Percentiles rank a stretch among this genome's conserved stretches.
phyloP scores from a whole-genome alignment of 2,329 filamentous ascomycete species.

The Penicillium concentricum region DNA sequence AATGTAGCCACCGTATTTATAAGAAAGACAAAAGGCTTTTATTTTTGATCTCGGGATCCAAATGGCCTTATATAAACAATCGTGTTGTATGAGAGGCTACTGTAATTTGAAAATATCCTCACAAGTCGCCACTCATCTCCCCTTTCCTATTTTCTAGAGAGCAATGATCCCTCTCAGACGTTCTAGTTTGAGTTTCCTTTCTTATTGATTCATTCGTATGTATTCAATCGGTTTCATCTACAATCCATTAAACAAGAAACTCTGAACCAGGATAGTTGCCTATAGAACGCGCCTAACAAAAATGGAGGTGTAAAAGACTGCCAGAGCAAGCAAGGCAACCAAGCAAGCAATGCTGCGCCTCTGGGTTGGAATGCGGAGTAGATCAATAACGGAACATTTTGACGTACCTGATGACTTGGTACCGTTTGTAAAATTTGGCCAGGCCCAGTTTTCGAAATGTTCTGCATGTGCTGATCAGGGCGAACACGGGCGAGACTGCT shows the following conservation, averaged over 20 bases:
- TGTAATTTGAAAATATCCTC: too few relatives aligned
- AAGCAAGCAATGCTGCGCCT: not conserved
- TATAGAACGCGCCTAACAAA: too few relatives aligned
- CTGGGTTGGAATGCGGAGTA: not conserved
- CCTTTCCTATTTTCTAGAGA: too few relatives aligned
- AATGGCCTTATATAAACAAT: too few relatives aligned
- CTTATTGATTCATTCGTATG: not conserved
- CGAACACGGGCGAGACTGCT: not conserved
- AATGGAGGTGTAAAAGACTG: too few relatives aligned
- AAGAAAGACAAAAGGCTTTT: too few relatives aligned
- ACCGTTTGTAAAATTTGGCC: not conserved
- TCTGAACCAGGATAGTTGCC: not conserved
- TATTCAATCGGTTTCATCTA: not conserved
- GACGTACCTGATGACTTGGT: not conserved
- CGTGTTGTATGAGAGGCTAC: too few relatives aligned
- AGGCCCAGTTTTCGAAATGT: not conserved
- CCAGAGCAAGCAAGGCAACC: too few relatives aligned
- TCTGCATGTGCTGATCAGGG: not conserved
- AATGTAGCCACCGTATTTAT: too few relatives aligned
- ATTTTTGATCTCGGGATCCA: too few relatives aligned
- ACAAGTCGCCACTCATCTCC: too few relatives aligned
- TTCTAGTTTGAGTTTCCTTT: not conserved
- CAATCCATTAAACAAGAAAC: not conserved
- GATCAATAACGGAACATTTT: not conserved
- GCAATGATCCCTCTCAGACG: not conserved